Percentiles rank a stretch among this genome's conserved stretches.
phyloP scores from a whole-genome alignment of 805 yeast species.

The Starmerella tilneyi region DNA sequence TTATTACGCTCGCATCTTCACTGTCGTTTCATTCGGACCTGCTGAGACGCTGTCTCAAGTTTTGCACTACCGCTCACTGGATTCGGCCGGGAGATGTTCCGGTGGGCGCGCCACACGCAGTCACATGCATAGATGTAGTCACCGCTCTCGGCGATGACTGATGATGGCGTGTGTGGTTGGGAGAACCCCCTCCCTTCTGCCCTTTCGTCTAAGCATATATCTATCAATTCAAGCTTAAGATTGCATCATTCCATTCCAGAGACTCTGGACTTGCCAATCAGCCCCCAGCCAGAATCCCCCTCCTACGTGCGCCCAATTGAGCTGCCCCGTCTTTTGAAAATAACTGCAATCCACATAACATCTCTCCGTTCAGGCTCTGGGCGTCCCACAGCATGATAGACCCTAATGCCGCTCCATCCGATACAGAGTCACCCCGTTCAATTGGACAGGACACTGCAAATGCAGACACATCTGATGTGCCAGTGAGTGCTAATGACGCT shows the following conservation, averaged over 20 bases:
- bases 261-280: not conserved
- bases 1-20: too few relatives aligned
- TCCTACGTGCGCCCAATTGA: too few relatives aligned
- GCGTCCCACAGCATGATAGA: constrained; percentile 2
- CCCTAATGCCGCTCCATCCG: not conserved
- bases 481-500: too few relatives aligned
- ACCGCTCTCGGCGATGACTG: constrained; percentile 5
- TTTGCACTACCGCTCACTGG: too few relatives aligned
- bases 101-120: constrained; percentile 4
- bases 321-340: not conserved
- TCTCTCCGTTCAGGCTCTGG: not conserved
- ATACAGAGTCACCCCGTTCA: not conserved
- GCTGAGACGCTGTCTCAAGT: too few relatives aligned
- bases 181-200: constrained; percentile 1
- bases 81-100: too few relatives aligned
- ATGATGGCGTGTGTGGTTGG: too few relatives aligned
- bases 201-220: constrained; percentile 3
- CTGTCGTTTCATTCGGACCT: too few relatives aligned
- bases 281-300: too few relatives aligned
- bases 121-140: constrained; percentile 3
- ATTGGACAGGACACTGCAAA: too few relatives aligned
- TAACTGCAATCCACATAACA: not conserved
- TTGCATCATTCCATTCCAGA: not conserved
- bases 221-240: not conserved
- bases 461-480: too few relatives aligned